These are phyloP conservation scores for Aureobasidium namibiae DNA, from an alignment of 2,329 filamentous ascomycete genomes.

Conservation along the genomic window DNA sequence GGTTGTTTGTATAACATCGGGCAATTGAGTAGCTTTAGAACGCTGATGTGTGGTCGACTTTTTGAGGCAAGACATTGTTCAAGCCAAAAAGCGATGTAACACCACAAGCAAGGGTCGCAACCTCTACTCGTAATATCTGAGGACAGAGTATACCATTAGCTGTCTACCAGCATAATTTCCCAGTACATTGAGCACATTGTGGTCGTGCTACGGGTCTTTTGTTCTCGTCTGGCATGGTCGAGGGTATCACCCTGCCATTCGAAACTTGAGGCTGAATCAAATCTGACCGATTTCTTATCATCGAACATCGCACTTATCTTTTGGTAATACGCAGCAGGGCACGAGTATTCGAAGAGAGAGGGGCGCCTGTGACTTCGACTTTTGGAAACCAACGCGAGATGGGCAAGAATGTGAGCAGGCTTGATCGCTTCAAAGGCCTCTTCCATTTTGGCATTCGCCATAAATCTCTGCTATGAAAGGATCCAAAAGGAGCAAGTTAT, in stretches of 20 bases:
- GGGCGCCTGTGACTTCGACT: no score
- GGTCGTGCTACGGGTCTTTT: background rate
- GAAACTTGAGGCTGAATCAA: background rate
- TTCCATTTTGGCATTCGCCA: no score
- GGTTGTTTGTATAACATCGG: no score
- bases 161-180: background rate
- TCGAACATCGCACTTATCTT: background rate
- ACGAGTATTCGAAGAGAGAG: background rate
- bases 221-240: background rate
- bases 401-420: no score
- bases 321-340: background rate
- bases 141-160: background rate
- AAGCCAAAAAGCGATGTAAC: background rate
- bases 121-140: background rate
- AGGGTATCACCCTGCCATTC: background rate
- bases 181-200: background rate
- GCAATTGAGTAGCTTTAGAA: no score
- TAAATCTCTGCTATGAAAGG: no score
- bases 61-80: background rate
- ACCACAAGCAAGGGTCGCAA: background rate
- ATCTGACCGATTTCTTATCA: background rate
- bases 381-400: background rate
- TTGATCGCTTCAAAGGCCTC: no score
- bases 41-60: background rate
- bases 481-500: no score